Percentiles rank a stretch among this genome's conserved stretches.
Evolutionary conservation across 495 filamentous ascomycete genomes (phyloP).

Genomic region (Penicillium coprophilum): DNA sequence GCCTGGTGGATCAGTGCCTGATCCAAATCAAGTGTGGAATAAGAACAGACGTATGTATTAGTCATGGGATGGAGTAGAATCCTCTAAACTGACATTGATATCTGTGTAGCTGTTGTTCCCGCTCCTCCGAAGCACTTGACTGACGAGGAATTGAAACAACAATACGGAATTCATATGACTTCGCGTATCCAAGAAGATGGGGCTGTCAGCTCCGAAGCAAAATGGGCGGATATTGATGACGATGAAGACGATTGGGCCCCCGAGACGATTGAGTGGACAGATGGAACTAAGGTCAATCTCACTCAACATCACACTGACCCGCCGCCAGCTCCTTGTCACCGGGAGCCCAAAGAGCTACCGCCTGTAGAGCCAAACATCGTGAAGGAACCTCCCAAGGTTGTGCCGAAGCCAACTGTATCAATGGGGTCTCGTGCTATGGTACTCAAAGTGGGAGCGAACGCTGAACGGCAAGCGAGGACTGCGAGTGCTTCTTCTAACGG

Average conservation of each 20-base stretch:
- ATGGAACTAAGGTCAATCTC: conserved; percentile 89
- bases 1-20: conserved; percentile 55
- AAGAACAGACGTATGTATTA: conserved; percentile 83
- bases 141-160: conserved; percentile 94
- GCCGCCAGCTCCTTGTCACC: conserved; percentile 22
- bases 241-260: conserved; percentile 98
- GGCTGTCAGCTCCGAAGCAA: conserved; percentile 71
- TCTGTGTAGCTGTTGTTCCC: conserved; percentile 64
- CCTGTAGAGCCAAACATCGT: conserved; percentile 22
- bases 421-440: conserved; percentile 56
- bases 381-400: conserved; percentile 35
- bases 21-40: conserved; percentile 89
- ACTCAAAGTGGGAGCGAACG: conserved; percentile 51
- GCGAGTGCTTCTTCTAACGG: conserved; percentile 64
- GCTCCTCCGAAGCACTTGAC: conserved; percentile 89
- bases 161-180: conserved; percentile 94
- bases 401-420: conserved; percentile 48
- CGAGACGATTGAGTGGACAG: conserved; percentile 93
- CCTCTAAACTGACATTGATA: conserved; percentile 28
- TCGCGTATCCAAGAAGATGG: conserved; percentile 83
- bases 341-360: conserved; percentile 31
- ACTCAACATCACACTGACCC: conserved; percentile 48
- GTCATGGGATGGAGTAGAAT: conserved; percentile 2
- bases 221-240: conserved; percentile 98
- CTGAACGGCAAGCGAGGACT: conserved; percentile 51